These are phyloP conservation scores for Lignosus rhinocerotis DNA, from an alignment of 1,284 basidiomycete species.

Conservation along the genomic window DNA sequence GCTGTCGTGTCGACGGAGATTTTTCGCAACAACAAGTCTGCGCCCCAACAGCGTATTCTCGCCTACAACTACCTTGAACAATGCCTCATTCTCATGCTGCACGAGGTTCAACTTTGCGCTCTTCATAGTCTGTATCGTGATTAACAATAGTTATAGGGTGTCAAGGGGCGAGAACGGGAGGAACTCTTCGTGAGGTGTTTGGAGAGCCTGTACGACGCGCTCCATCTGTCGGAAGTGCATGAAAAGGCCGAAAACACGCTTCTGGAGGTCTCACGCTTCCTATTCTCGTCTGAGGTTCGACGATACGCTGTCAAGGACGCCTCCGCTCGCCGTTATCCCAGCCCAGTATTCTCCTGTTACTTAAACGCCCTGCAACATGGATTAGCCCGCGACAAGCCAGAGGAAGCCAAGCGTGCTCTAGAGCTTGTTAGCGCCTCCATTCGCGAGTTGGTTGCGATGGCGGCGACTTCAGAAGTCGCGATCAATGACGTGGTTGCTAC, in stretches of 20 bases:
- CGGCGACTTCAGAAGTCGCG: conserved; percentile 44
- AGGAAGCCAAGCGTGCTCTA: conserved; percentile 62
- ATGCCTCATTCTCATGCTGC: conserved; percentile 71
- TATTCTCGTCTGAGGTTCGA: conserved; percentile 70
- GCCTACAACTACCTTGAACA: conserved; percentile 83
- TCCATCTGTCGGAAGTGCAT: conserved; percentile 70
- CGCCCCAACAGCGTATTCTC: conserved; percentile 63
- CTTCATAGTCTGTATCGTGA: background rate
- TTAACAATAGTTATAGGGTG: conserved; percentile 47
- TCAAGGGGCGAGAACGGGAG: conserved; percentile 75
- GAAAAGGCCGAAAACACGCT: conserved; percentile 71
- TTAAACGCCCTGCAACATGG: conserved; percentile 77
- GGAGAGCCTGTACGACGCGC: conserved; percentile 80
- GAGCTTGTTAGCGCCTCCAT: conserved; percentile 65
- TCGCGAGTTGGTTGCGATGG: conserved; percentile 65
- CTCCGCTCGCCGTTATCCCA: conserved; percentile 57
- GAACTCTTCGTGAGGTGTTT: conserved; percentile 71
- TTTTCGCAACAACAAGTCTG: conserved; percentile 55
- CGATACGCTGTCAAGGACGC: conserved; percentile 55
- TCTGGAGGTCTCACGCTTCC: conserved; percentile 63
- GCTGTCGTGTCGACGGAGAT: conserved; percentile 72
- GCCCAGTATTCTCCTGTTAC: conserved; percentile 66
- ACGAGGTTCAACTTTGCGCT: conserved; percentile 57
- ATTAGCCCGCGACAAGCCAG: conserved; percentile 62
- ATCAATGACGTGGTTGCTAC: conserved; percentile 61